phyloP scores from a whole-genome alignment of 345 rosid species.

The Hirschfeldia incana region DNA sequence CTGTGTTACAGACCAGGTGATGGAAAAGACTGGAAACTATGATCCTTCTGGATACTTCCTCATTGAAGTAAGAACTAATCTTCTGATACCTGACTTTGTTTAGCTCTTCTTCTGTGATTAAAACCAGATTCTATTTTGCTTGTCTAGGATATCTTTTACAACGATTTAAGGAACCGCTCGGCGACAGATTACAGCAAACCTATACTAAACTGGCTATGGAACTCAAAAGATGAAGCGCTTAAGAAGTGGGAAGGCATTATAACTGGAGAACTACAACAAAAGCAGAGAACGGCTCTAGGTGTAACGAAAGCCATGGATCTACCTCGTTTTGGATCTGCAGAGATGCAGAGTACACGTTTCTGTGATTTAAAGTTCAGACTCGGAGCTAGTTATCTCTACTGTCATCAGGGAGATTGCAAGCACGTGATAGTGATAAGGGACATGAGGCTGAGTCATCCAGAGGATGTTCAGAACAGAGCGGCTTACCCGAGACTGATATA shows the following conservation, averaged over 20 bases:
- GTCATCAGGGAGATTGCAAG: constrained; percentile 97
- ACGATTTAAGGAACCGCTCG: constrained; percentile 69
- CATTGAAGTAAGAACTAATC: constrained; percentile 58
- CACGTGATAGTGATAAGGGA: constrained; percentile 78
- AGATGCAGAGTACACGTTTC: constrained; percentile 66
- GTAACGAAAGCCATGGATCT: constrained; percentile 40
- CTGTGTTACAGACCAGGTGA: constrained; percentile 70
- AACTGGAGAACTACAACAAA: constrained; percentile 57
- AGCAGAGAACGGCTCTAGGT: constrained; percentile 58
- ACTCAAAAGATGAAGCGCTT: constrained; percentile 67
- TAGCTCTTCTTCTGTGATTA: background rate
- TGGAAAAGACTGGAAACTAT: constrained; percentile 64
- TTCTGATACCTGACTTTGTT: background rate
- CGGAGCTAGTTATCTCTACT: constrained; percentile 83
- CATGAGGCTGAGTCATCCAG: constrained; percentile 80
- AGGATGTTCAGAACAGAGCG: constrained; percentile 59
- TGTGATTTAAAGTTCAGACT: constrained; percentile 71
- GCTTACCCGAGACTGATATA: constrained; percentile 67
- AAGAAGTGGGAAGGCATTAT: constrained; percentile 68
- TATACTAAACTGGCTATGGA: constrained; percentile 72
- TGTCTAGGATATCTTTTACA: constrained; percentile 66
- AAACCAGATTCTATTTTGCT: constrained; percentile 13
- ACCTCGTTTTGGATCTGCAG: constrained; percentile 56
- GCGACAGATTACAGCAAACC: constrained; percentile 72
- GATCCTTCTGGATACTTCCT: constrained; percentile 93